Conservation (phyloP, 192 early-diverging fungal genomes). For the Dissophora ornata region DNA sequence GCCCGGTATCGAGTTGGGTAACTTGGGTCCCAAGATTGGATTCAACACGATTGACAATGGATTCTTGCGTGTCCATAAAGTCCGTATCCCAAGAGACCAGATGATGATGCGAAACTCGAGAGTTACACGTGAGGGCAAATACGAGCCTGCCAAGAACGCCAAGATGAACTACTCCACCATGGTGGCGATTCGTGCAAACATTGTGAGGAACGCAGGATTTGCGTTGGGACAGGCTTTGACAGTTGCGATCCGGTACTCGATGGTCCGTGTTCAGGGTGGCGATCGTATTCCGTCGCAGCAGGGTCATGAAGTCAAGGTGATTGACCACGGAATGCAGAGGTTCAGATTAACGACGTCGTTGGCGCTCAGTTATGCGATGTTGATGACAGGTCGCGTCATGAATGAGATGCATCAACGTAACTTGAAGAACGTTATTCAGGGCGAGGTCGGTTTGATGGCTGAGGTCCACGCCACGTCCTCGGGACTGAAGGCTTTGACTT, state of each 20-base stretch:
- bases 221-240: slow-evolving; percentile 70
- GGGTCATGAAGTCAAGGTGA: slow-evolving; percentile 76
- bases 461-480: slow-evolving; percentile 87
- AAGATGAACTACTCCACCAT: slow-evolving; percentile 84
- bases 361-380: slow-evolving; percentile 84
- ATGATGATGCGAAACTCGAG: slow-evolving; percentile 92
- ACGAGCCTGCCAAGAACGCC: slow-evolving; percentile 76
- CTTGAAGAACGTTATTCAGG: slow-evolving; percentile 67
- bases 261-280: slow-evolving; percentile 79
- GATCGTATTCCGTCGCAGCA: slow-evolving; percentile 56
- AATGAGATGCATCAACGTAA: slow-evolving; percentile 71
- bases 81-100: slow-evolving; percentile 83
- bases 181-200: slow-evolving; percentile 78
- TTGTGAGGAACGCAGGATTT: slow-evolving; percentile 71
- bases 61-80: slow-evolving; percentile 85
- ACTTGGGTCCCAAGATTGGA: slow-evolving; percentile 77
- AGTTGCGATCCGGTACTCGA: slow-evolving; percentile 89
- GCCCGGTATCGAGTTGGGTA: slow-evolving; percentile 54
- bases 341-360: slow-evolving; percentile 83
- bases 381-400: slow-evolving; percentile 83
- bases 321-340: slow-evolving; percentile 90
- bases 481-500: slow-evolving; percentile 87
- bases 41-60: slow-evolving; percentile 68
- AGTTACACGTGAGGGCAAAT: slow-evolving; percentile 74
- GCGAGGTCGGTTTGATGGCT: slow-evolving; percentile 56